These are phyloP conservation scores for Tuber magnatum DNA, from an alignment of 495 filamentous ascomycete genomes.

Conservation along the genomic window DNA sequence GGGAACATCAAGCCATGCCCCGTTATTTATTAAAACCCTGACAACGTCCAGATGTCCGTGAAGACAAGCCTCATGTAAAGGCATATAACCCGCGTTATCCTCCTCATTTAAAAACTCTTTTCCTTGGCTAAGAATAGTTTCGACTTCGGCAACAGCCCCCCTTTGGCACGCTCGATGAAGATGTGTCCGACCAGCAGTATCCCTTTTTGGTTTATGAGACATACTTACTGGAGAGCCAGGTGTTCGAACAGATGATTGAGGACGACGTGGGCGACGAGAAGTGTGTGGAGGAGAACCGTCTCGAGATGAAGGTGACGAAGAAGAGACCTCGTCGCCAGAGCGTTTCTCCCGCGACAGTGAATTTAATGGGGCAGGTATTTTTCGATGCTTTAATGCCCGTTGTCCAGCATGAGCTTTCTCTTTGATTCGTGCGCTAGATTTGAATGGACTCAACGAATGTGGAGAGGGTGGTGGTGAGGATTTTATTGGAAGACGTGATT, in stretches of 20 bases:
- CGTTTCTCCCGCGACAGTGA: constrained; percentile 1
- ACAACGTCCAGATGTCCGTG: constrained; percentile 77
- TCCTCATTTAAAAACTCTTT: constrained; percentile 80
- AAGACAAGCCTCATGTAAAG: constrained; percentile 81
- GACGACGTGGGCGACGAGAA: constrained; percentile 16
- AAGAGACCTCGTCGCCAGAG: constrained; percentile 20
- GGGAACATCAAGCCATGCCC: constrained; percentile 68
- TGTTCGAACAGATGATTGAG: constrained; percentile 28
- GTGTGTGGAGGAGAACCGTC: constrained; percentile 31
- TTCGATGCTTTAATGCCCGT: constrained; percentile 28
- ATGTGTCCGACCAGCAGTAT: constrained; percentile 39
- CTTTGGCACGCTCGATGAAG: constrained; percentile 39
- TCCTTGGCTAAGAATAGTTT: constrained; percentile 53
- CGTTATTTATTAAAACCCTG: constrained; percentile 67
- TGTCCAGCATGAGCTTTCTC: constrained; percentile 24
- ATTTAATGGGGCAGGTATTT: constrained; percentile 28
- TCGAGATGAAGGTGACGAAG: constrained; percentile 33
- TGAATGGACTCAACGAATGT: constrained; percentile 30
- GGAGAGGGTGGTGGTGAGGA: constrained; percentile 36
- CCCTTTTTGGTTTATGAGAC: constrained; percentile 39
- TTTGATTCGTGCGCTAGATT: constrained; percentile 22
- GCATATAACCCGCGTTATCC: constrained; percentile 90
- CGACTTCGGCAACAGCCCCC: constrained; percentile 33
- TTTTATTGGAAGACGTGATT: constrained; percentile 25
- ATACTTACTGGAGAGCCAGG: constrained; percentile 39